Evolutionary conservation across 2,329 filamentous ascomycete genomes (phyloP), one percentile per base, ranked within the genome.

Genomic region (Sclerotinia nivalis): DNA sequence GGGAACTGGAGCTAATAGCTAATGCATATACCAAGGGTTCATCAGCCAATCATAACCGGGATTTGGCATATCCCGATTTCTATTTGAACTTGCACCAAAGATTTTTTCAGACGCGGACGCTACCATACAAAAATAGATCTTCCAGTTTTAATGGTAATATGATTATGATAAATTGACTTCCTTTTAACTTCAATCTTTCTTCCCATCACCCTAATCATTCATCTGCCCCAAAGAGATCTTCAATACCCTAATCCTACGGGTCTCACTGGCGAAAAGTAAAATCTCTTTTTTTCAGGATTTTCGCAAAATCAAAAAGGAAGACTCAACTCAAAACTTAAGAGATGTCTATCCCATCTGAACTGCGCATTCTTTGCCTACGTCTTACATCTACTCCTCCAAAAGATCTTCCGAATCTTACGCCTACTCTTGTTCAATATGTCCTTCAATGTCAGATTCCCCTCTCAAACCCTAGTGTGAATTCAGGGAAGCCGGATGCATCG

Each of bases 341-440:
- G 43, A 79, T 78, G 77, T 79, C 76, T 70, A 72, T 78, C 47
- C 85, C 84, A 8, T 82, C 88, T 54, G 88, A 90, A 75, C 83
- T 93, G 22, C 84, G 86, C 71, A 85, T 89, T 64, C 82, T 93
- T 58, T 91, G 88, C 75, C 87, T 88, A 71, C 88, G 89, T 73
- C 84, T 97, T 74, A 89, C 89, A 1, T 89, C 91, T 0, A 90
- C 91, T 15, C 85, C 91, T 0, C 84, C 87, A n/a, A 82, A 88
- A 60, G 89, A 95, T 73, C 88, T 97, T 7, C 92, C 93, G 69
- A 85, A 87, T 68, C 84, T 93, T 64, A 86, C 92, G 71, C 89
- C 92, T 45, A 87, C 88, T 71, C 87, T 97, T 73, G 87, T 87
- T 70, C 83, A 82, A 75, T 85, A 88, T 79, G 80, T 89, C 49